Conservation (phyloP, 352 stramenopile species). For the Pythium myriotylum region DNA sequence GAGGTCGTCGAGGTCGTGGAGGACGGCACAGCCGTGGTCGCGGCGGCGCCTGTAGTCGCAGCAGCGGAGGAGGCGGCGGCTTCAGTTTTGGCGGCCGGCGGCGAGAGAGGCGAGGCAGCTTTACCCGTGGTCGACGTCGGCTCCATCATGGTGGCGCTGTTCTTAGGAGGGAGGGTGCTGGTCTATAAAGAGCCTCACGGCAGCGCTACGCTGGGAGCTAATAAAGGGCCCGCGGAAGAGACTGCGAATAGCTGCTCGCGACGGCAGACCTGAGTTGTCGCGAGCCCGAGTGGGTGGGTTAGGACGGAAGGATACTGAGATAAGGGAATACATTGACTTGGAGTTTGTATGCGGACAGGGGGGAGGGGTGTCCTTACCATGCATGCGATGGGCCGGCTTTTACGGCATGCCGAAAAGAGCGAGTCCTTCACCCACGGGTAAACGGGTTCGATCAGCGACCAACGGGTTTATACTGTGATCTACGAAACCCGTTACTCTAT, state of each 20-base stretch:
- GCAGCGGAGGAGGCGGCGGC: constrained; percentile 10
- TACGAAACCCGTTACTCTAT: background rate
- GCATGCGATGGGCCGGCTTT: background rate
- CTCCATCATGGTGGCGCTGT: constrained; percentile 25
- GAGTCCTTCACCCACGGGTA: background rate
- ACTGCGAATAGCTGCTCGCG: constrained; percentile 1
- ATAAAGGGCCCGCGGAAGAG: constrained; percentile 1
- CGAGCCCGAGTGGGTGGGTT: background rate
- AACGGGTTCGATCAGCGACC: background rate
- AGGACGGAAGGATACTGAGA: constrained; percentile 20
- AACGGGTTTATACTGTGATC: too few relatives aligned
- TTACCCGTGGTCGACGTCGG: constrained; percentile 26
- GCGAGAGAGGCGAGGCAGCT: constrained; percentile 8
- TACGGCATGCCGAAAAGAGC: constrained; percentile 7
- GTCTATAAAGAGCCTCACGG: constrained; percentile 14
- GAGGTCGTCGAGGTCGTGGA: constrained; percentile 34
- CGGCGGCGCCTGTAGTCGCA: constrained; percentile 17
- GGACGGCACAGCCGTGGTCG: constrained; percentile 13
- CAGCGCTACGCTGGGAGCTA: constrained; percentile 15
- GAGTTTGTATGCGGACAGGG: constrained; percentile 24
- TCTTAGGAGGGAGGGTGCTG: constrained; percentile 5
- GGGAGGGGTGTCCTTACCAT: too few relatives aligned
- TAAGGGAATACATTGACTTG: constrained; percentile 12
- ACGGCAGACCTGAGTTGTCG: constrained; percentile 15
- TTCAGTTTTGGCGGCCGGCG: constrained; percentile 21